Evolutionary conservation across 805 yeast species (phyloP).

Genomic region (Nakazawaea holstii): DNA sequence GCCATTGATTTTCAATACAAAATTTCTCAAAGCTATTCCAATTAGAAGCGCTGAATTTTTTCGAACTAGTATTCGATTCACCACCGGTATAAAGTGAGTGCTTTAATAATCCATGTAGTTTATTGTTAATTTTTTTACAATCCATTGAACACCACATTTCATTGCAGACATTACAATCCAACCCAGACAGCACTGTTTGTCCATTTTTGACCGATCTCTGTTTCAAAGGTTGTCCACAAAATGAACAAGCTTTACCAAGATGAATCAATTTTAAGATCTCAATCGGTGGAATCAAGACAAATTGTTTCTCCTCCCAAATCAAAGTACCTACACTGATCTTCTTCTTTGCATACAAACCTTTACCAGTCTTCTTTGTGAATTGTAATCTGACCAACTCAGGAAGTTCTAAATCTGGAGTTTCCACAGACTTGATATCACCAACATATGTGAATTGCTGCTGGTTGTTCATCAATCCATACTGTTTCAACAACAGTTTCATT

Average conservation of each 20-base stretch:
- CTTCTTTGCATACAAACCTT: slow-evolving; percentile 51
- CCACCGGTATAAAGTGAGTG: slow-evolving; percentile 40
- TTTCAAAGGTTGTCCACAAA: slow-evolving; percentile 57
- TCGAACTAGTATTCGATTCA: slow-evolving; percentile 20
- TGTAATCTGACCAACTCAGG: slow-evolving; percentile 38
- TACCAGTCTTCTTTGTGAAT: slow-evolving; percentile 51
- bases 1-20: slow-evolving; percentile 62
- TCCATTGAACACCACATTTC: slow-evolving; percentile 65
- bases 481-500: slow-evolving; percentile 46
- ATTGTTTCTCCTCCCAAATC: slow-evolving; percentile 54
- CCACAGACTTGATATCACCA: slow-evolving; percentile 44
- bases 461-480: slow-evolving; percentile 46
- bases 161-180: slow-evolving; percentile 60
- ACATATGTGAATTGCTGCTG: slow-evolving; percentile 44
- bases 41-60: slow-evolving; percentile 33
- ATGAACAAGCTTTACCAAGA: slow-evolving; percentile 62
- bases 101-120: slow-evolving; percentile 49
- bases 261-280: slow-evolving; percentile 56
- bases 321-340: slow-evolving; percentile 35
- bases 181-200: slow-evolving; percentile 34
- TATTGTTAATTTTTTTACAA: slow-evolving; percentile 49
- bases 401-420: slow-evolving; percentile 37
- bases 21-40: slow-evolving; percentile 56
- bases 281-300: slow-evolving; percentile 61
- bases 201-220: slow-evolving; percentile 23